A percentile compares a stretch with the other conserved stretches of the same genome.
Evolutionary conservation across 2,329 filamentous ascomycete genomes (phyloP).

Genomic region (Phyllachora maydis): DNA sequence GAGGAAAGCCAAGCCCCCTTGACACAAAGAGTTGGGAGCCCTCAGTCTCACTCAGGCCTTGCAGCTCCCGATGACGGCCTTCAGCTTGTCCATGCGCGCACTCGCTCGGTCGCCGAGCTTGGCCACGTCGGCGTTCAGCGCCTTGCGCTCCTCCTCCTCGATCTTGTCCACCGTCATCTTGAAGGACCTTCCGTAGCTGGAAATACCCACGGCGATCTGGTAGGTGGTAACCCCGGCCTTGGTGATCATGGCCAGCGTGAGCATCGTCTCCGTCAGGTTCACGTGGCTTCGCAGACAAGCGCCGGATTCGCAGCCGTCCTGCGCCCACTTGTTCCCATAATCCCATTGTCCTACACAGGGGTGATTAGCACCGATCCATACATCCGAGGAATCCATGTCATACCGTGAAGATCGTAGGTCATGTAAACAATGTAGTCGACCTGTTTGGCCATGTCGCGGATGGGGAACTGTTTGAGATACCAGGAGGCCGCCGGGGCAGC

Average conservation of each 20-base stretch:
- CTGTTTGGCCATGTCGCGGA: constrained; percentile 5
- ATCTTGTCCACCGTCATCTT: too few species aligned
- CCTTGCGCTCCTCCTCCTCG: constrained; percentile 1
- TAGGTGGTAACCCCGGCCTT: background rate
- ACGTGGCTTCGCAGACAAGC: constrained; percentile 3
- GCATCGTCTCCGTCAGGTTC: background rate
- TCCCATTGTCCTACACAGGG: constrained; percentile 10
- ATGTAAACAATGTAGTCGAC: constrained; percentile 14
- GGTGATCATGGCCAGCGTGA: background rate
- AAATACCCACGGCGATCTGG: background rate
- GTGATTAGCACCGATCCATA: too few species aligned
- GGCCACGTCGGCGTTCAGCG: too few species aligned
- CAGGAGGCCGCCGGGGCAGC: constrained; percentile 9
- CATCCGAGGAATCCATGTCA: too few species aligned
- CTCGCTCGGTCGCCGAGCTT: too few species aligned
- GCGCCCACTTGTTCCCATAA: constrained; percentile 5
- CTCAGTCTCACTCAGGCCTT: too few species aligned
- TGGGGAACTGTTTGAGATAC: constrained; percentile 10
- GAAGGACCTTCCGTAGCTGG: constrained; percentile 1
- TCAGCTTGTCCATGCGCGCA: too few species aligned
- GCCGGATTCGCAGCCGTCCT: constrained; percentile 7
- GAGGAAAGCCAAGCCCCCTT: too few species aligned
- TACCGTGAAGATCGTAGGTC: constrained; percentile 15
- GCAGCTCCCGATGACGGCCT: too few species aligned
- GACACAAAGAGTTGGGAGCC: too few species aligned